These are phyloP conservation scores for Acacia acuminata DNA, from an alignment of 306 rosid species.

Conservation along the genomic window DNA sequence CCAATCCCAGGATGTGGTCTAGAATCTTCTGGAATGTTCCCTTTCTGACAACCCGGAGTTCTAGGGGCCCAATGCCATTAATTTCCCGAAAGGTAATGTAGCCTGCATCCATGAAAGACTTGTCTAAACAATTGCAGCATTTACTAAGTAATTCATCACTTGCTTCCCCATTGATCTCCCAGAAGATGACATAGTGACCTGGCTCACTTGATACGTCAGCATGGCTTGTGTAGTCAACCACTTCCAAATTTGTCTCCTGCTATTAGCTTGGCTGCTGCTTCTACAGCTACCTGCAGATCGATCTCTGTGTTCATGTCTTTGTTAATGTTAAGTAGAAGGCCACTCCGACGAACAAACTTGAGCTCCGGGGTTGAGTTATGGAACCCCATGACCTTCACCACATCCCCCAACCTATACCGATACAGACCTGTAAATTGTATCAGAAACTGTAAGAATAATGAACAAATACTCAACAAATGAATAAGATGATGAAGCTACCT, in stretches of 20 bases:
- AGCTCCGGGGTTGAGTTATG: neutral
- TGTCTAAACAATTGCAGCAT: neutral
- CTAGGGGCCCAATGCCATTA: neutral
- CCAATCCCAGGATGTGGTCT: neutral
- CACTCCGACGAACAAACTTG: neutral
- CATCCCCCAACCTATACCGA: too few relatives aligned
- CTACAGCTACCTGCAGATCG: neutral
- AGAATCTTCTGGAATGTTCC: neutral
- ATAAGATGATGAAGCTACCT: neutral
- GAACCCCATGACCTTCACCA: neutral
- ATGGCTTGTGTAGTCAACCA: neutral
- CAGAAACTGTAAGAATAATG: neutral
- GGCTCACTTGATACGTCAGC: neutral
- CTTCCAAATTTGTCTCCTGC: neutral
- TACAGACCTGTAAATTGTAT: neutral
- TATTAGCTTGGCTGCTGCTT: neutral
- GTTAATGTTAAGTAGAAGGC: neutral
- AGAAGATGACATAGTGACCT: neutral
- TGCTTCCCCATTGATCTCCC: neutral
- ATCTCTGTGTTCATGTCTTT: too few relatives aligned
- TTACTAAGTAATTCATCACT: neutral
- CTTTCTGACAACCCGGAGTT: neutral
- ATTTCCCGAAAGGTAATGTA: neutral
- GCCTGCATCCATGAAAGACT: neutral
- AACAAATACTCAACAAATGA: too few relatives aligned